Conservation (phyloP, 2,329 filamentous ascomycete genomes). For the Ceratocystis diversiconidia region DNA sequence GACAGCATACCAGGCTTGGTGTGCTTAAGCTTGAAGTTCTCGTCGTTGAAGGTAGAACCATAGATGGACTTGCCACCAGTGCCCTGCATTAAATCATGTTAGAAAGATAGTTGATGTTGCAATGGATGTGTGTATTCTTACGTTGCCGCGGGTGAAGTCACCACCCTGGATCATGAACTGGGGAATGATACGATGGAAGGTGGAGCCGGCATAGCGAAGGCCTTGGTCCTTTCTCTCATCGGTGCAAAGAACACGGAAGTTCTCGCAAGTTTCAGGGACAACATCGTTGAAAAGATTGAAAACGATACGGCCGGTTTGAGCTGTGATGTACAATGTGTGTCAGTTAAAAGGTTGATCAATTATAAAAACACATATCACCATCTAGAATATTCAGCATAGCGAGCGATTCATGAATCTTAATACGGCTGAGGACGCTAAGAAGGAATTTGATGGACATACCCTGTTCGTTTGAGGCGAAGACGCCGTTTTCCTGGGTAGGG, state of each 20-base stretch:
- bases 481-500: slow-evolving; percentile 49
- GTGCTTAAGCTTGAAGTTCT: slow-evolving; percentile 78
- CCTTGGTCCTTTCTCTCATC: slow-evolving; percentile 64
- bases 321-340: slow-evolving; percentile 30
- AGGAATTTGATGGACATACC: slow-evolving; percentile 34
- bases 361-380: neutral
- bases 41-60: slow-evolving; percentile 83
- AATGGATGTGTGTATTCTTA: slow-evolving; percentile 33
- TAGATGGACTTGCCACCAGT: slow-evolving; percentile 91
- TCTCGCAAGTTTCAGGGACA: slow-evolving; percentile 75
- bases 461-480: slow-evolving; percentile 40
- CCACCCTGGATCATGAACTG: slow-evolving; percentile 93
- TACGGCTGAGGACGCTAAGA: neutral
- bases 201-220: slow-evolving; percentile 67
- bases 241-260: slow-evolving; percentile 77
- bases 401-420: neutral
- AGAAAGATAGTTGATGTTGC: neutral
- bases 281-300: slow-evolving; percentile 77
- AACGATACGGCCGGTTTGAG: slow-evolving; percentile 64
- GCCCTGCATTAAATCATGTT: slow-evolving; percentile 39
- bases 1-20: slow-evolving; percentile 63
- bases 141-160: slow-evolving; percentile 87
- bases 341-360: neutral
- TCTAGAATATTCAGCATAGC: neutral
- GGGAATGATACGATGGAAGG: slow-evolving; percentile 87